These are phyloP conservation scores for Pyricularia sp. DNA, from an alignment of 2,329 filamentous ascomycete species.

Conservation along the genomic window DNA sequence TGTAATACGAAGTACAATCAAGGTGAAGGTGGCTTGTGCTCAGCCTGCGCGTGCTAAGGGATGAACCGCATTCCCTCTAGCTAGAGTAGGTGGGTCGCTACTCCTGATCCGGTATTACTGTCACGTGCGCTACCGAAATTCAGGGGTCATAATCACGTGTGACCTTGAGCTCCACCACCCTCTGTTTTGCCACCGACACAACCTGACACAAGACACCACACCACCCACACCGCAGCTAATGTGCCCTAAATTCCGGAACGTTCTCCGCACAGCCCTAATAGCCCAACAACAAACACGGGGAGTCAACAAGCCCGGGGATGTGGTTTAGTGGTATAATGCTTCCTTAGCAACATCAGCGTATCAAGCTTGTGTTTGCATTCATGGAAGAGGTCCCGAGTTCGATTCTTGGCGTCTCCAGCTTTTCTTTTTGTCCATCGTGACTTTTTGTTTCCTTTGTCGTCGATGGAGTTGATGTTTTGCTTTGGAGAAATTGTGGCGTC, in stretches of 20 bases:
- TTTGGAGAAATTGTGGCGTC: background rate
- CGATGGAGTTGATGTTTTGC: background rate
- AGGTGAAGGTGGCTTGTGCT: background rate
- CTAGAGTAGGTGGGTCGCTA: background rate
- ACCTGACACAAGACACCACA: background rate
- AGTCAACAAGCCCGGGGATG: background rate
- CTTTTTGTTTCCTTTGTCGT: background rate
- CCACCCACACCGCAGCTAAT: background rate
- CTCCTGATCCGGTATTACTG: background rate
- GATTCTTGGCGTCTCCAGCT: background rate
- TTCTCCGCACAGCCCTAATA: background rate
- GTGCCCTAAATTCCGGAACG: background rate
- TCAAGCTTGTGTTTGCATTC: background rate
- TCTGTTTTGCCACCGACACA: background rate
- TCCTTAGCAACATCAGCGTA: background rate
- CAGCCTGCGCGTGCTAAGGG: background rate
- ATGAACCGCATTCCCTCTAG: background rate
- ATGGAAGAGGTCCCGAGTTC: background rate
- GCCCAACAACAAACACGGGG: accelerated
- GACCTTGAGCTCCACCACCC: background rate
- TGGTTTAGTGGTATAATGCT: background rate
- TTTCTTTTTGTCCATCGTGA: background rate
- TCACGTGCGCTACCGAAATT: background rate
- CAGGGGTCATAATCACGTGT: background rate
- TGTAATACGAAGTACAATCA: background rate